Evolutionary conservation across 768 basidiomycete genomes (phyloP), one percentile per base, ranked within the genome.

Genomic region (Lyophyllum semitale): DNA sequence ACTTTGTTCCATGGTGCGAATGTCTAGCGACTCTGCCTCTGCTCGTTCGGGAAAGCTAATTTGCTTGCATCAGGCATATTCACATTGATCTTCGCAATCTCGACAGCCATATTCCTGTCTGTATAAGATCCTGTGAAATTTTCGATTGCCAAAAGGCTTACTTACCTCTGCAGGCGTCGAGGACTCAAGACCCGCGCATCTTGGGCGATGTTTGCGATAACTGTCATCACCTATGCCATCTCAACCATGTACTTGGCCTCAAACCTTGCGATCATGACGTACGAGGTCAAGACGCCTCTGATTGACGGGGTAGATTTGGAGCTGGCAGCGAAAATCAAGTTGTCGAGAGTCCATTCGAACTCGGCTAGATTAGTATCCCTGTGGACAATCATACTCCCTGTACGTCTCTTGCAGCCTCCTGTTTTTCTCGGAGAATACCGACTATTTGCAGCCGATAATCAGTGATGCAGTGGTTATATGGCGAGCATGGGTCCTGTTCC

Each of bases 81-180:
- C 33, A 44, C 48, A 22, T 18, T 53, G 27, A 40, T 58, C 11
- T 58, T 58, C 26, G 60, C 65, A 1, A 77, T 35, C 48, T 78
- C 74, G 49, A 78, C 66, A 17, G 65, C 61, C 46, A 70, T 65
- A 57, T 75, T 71, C 9, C 52, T 48, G 73, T 37, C 74, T 58
- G 25, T 66, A 30, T 6, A 30, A 5, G 12, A 4, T 35, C 6
- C 12, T 3, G 33, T 51, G 45, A 69, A 71, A 5, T 73, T 67
- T 35, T 73, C 62, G 54, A 1, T 55, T 30, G 3, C 8, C 2
- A 1, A 13, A 5, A 27, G n/a, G 18, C 26, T 29, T 23, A 40
- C n/a, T 48, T n/a, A 11, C 37, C 30, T 15, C 27, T 53, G 5
- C 29, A 54, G 53, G 18, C 53, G 53, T 30, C 45, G 47, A n/a